phyloP scores from a whole-genome alignment of 768 basidiomycete genomes.

The Trametes sanguinea region DNA sequence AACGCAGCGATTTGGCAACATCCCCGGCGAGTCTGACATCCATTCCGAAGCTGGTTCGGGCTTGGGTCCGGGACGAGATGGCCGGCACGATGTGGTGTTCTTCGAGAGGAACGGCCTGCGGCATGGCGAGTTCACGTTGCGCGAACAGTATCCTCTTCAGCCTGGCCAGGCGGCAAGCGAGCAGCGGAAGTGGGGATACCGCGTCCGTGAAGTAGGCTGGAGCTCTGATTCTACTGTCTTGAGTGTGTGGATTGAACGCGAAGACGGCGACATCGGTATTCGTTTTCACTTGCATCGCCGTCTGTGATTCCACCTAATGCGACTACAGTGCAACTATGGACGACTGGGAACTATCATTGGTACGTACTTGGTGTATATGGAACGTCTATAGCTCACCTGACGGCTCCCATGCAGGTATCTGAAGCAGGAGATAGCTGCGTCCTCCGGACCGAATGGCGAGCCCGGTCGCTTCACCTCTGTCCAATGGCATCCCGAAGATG shows the following conservation, averaged over 20 bases:
- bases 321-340: conserved; percentile 85
- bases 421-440: conserved; percentile 80
- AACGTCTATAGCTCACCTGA: not conserved
- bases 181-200: conserved; percentile 61
- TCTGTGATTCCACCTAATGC: not conserved
- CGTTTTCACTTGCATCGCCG: not conserved
- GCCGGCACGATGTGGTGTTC: conserved; percentile 84
- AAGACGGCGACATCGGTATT: conserved; percentile 68
- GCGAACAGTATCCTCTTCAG: conserved; percentile 34
- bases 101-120: conserved; percentile 94
- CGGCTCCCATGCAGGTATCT: conserved; percentile 64
- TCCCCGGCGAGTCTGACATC: conserved; percentile 52
- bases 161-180: conserved; percentile 29
- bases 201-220: conserved; percentile 79
- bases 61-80: conserved; percentile 52
- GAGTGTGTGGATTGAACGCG: conserved; percentile 78
- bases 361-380: conserved; percentile 29
- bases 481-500: conserved; percentile 85
- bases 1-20: conserved; percentile 80
- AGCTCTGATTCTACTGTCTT: conserved; percentile 86
- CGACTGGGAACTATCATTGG: conserved; percentile 95
- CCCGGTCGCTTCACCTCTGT: conserved; percentile 69
- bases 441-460: conserved; percentile 31
- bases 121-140: conserved; percentile 83
- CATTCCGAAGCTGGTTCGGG: conserved; percentile 8